Evolutionary conservation across 352 stramenopile species (phyloP).

Genomic region (Phytophthora pseudosyringae): DNA sequence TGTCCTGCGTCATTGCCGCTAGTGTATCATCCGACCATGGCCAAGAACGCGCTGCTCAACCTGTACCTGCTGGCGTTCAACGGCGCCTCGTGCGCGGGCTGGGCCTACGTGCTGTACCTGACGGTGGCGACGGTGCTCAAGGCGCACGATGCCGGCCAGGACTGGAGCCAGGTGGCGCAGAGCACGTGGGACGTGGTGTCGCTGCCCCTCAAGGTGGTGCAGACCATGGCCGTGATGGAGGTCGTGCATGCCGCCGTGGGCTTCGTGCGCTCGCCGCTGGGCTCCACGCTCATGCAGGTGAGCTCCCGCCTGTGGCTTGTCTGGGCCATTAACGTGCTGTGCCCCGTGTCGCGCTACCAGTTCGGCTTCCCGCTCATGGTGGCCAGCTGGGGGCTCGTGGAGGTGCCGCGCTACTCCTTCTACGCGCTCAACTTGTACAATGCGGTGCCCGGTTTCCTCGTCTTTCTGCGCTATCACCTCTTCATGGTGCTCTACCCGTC

Average conservation of each 20-base stretch:
- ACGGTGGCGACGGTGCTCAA: constrained; percentile 59
- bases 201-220: constrained; percentile 82
- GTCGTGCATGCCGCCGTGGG: constrained; percentile 96
- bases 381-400: constrained; percentile 85
- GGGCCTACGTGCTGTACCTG: constrained; percentile 77
- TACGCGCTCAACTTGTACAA: constrained; percentile 96
- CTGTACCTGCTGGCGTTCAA: constrained; percentile 84
- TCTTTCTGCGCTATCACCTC: constrained; percentile 98
- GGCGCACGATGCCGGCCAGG: constrained; percentile 49
- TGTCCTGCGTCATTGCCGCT: constrained; percentile 21
- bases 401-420: constrained; percentile 98
- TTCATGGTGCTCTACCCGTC: constrained; percentile 99
- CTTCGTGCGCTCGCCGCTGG: constrained; percentile 95
- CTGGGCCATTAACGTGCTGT: constrained; percentile 94
- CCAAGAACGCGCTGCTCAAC: constrained; percentile 72
- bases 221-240: constrained; percentile 96
- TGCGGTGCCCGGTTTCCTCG: constrained; percentile 94
- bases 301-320: constrained; percentile 93
- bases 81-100: constrained; percentile 64
- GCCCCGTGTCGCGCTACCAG: constrained; percentile 74
- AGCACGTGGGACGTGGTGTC: constrained; percentile 65
- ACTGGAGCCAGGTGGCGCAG: constrained; percentile 56
- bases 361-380: constrained; percentile 91
- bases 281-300: constrained; percentile 94
- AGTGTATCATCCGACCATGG: constrained; percentile 48